Conservation (phyloP, 2,329 filamentous ascomycete species). For the Hypocreales sp. region DNA sequence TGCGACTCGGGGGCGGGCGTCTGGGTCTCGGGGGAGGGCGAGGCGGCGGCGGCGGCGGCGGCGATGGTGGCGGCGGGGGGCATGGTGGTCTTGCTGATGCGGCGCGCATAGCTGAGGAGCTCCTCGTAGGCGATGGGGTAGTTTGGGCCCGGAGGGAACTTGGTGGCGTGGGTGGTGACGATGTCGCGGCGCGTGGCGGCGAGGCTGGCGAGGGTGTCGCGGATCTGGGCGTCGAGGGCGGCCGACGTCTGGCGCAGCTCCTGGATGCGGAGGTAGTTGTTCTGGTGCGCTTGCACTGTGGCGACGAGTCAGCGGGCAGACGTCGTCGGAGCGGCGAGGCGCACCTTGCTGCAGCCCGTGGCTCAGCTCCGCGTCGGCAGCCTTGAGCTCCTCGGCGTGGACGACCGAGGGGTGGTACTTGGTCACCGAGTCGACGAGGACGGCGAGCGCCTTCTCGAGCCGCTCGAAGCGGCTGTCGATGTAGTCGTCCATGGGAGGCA, state of each 20-base stretch:
- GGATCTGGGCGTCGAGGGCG: conserved; percentile 56
- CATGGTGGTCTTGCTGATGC: conserved; percentile 66
- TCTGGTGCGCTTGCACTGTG: conserved; percentile 59
- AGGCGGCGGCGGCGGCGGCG: conserved; percentile 10
- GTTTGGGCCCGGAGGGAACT: conserved; percentile 32
- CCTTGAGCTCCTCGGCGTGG: conserved; percentile 52
- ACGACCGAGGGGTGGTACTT: conserved; percentile 63
- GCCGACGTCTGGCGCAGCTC: conserved; percentile 50
- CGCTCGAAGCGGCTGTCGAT: conserved; percentile 50
- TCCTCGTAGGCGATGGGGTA: conserved; percentile 53
- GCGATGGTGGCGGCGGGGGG: conserved; percentile 43
- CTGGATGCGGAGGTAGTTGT: conserved; percentile 54
- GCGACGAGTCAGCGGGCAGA: no score
- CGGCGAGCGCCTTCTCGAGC: conserved; percentile 50
- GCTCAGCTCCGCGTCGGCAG: conserved; percentile 53
- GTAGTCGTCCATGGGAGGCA: conserved; percentile 38
- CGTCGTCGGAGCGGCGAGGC: neutral
- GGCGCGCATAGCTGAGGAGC: conserved; percentile 61
- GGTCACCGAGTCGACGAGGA: conserved; percentile 62
- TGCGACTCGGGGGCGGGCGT: conserved; percentile 16
- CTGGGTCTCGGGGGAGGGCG: conserved; percentile 12
- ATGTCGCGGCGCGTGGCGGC: conserved; percentile 61
- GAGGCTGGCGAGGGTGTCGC: conserved; percentile 52
- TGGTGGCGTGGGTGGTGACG: conserved; percentile 42
- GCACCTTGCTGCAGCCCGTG: conserved; percentile 50